These are phyloP conservation scores for Gnomoniopsis smithogilvyi DNA, from an alignment of 2,329 filamentous ascomycete species.

Conservation along the genomic window DNA sequence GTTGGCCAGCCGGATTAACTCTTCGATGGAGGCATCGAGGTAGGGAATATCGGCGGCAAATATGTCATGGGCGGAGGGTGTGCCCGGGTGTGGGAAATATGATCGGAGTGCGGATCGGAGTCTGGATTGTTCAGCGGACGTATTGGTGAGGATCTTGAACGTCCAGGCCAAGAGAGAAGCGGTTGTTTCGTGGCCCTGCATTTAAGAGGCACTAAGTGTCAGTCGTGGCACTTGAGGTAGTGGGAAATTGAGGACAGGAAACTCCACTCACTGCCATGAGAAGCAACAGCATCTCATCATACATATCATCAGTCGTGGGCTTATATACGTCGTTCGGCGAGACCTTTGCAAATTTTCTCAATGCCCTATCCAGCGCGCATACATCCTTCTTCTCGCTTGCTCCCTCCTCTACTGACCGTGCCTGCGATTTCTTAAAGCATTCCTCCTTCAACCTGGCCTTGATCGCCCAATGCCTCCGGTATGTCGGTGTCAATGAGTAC, in stretches of 20 bases:
- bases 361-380: slow-evolving; percentile 8
- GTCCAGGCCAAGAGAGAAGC: slow-evolving; percentile 13
- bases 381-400: slow-evolving; percentile 2
- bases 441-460: slow-evolving; percentile 4
- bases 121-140: background rate
- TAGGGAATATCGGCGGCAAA: slow-evolving; percentile 12
- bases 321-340: slow-evolving; percentile 7
- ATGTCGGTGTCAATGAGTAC: slow-evolving; percentile 13
- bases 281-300: slow-evolving; percentile 12
- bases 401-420: slow-evolving; percentile 5
- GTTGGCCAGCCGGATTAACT: slow-evolving; percentile 12
- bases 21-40: slow-evolving; percentile 15
- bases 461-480: slow-evolving; percentile 8
- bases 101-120: slow-evolving; percentile 8
- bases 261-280: slow-evolving; percentile 10
- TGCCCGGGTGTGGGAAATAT: slow-evolving; percentile 1
- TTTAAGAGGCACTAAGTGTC: background rate
- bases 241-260: background rate
- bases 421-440: background rate
- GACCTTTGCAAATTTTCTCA: slow-evolving; percentile 9
- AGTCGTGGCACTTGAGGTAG: background rate
- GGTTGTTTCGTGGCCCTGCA: slow-evolving; percentile 14
- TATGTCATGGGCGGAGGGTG: slow-evolving; percentile 5
- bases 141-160: slow-evolving; percentile 14
- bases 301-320: slow-evolving; percentile 12